phyloP scores from a whole-genome alignment of 139 green algal species.

The Chlorella sp. region DNA sequence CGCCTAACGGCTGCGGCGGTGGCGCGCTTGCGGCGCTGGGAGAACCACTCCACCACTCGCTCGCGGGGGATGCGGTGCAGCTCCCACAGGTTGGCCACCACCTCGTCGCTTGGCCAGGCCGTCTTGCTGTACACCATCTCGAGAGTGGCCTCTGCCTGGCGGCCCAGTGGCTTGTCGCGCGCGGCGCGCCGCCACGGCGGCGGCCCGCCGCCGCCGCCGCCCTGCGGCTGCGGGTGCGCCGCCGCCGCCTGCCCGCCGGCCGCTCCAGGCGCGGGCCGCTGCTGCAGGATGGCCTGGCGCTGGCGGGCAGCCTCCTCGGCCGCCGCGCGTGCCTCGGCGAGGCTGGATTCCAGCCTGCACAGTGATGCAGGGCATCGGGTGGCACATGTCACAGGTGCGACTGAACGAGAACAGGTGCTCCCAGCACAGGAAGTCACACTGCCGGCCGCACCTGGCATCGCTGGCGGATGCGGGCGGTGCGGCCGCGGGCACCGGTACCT shows the following conservation, averaged over 20 bases:
- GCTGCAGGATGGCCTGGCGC: background rate
- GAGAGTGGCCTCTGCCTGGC: slow-evolving; percentile 25
- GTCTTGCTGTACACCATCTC: slow-evolving; percentile 26
- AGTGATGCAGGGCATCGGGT: background rate
- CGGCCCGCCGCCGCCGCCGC: background rate
- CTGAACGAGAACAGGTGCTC: background rate
- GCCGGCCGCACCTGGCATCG: background rate
- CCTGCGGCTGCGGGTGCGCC: background rate
- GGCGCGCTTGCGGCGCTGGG: background rate
- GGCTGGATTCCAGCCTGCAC: slow-evolving; percentile 6
- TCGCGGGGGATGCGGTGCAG: slow-evolving; percentile 21
- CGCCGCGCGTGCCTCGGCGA: background rate
- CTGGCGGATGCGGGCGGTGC: no score
- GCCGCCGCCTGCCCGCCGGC: background rate
- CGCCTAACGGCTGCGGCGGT: background rate
- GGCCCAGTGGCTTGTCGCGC: slow-evolving; percentile 7
- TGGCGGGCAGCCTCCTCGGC: slow-evolving; percentile 3
- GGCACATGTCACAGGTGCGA: background rate
- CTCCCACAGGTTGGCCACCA: slow-evolving; percentile 22
- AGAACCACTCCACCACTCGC: slow-evolving; percentile 18
- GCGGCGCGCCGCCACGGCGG: background rate
- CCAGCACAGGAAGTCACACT: background rate
- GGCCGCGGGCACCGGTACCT: background rate
- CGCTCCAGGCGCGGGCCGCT: background rate
- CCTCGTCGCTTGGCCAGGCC: slow-evolving; percentile 25